Evolutionary conservation across 306 rosid genomes (phyloP).

Genomic region (Phaseolus lunatus): DNA sequence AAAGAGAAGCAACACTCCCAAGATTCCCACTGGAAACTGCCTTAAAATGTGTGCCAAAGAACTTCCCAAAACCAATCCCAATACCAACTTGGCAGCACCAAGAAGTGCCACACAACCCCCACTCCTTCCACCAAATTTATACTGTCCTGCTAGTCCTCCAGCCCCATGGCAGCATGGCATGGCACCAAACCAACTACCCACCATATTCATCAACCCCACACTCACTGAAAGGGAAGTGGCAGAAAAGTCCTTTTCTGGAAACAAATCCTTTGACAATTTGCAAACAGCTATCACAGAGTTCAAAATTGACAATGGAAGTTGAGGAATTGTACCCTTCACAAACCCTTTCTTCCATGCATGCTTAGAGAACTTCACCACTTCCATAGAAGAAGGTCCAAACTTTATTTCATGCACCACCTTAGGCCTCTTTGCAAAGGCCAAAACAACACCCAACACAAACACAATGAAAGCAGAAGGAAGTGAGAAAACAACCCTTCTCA

Average conservation of each 20-base stretch:
- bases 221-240: constrained; percentile 43
- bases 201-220: constrained; percentile 45
- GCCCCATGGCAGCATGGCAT: constrained; percentile 49
- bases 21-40: constrained; percentile 42
- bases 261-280: constrained; percentile 42
- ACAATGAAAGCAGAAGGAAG: constrained; percentile 49
- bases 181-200: constrained; percentile 47
- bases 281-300: constrained; percentile 48
- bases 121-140: constrained; percentile 46
- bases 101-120: constrained; percentile 45
- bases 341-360: constrained; percentile 44
- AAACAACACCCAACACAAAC: constrained; percentile 44
- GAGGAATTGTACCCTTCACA: constrained; percentile 45
- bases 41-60: constrained; percentile 42
- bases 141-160: constrained; percentile 48
- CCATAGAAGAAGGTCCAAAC: constrained; percentile 41
- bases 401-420: constrained; percentile 37
- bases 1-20: constrained; percentile 43
- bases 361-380: constrained; percentile 40
- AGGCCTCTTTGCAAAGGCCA: constrained; percentile 35
- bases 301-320: constrained; percentile 41
- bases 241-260: constrained; percentile 47
- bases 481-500: constrained; percentile 40
- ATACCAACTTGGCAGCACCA: constrained; percentile 33
- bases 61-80: constrained; percentile 43